Percentiles rank a stretch among this genome's conserved stretches.
phyloP scores from a whole-genome alignment of 2,329 filamentous ascomycete genomes.

The Arthroderma uncinatum region DNA sequence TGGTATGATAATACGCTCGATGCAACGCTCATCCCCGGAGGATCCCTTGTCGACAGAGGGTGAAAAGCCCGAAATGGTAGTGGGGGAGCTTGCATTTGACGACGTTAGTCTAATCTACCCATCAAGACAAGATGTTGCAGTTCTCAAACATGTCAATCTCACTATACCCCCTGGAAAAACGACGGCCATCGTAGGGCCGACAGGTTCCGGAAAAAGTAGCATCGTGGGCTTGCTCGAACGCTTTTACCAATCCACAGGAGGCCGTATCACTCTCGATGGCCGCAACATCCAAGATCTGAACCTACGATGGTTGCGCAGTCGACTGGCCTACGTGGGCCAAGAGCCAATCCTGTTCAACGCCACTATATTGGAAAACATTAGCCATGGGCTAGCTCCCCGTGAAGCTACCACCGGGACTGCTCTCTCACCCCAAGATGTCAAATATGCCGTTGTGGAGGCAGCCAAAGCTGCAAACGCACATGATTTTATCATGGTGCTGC shows the following conservation, averaged over 20 bases:
- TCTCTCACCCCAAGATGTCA: constrained; percentile 12
- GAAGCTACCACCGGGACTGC: constrained; percentile 7
- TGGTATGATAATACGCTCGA: constrained; percentile 72
- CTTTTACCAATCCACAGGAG: constrained; percentile 46
- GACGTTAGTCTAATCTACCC: constrained; percentile 44
- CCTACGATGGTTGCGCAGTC: constrained; percentile 17
- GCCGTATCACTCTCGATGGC: constrained; percentile 25
- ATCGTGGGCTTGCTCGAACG: constrained; percentile 43
- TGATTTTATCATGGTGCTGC: constrained; percentile 62
- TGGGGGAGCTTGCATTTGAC: constrained; percentile 60
- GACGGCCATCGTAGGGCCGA: constrained; percentile 36
- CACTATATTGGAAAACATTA: constrained; percentile 16
- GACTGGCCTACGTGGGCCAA: constrained; percentile 18
- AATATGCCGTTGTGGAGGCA: constrained; percentile 13
- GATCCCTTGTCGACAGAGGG: constrained; percentile 57
- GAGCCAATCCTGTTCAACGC: constrained; percentile 16
- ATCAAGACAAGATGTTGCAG: constrained; percentile 31
- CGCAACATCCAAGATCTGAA: constrained; percentile 26
- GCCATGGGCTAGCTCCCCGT: constrained; percentile 10
- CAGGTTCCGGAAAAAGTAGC: constrained; percentile 32
- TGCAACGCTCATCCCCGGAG: constrained; percentile 65
- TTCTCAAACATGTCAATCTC: constrained; percentile 27
- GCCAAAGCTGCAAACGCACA: constrained; percentile 47
- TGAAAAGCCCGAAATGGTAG: constrained; percentile 52
- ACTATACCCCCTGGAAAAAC: constrained; percentile 32